phyloP scores from a whole-genome alignment of 2,329 filamentous ascomycete species.

The Fusarium nisikadoi region DNA sequence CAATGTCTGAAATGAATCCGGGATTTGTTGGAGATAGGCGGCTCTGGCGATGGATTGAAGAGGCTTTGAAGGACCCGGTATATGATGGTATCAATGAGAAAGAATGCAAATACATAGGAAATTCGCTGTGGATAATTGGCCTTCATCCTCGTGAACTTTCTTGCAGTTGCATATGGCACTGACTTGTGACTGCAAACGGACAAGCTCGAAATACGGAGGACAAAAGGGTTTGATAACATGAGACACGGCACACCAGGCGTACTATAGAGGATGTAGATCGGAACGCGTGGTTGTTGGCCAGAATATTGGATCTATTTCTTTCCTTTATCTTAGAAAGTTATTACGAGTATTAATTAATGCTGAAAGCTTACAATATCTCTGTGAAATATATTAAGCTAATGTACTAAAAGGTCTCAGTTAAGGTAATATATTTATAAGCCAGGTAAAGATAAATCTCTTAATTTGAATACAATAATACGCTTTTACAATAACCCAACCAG shows the following conservation, averaged over 20 bases:
- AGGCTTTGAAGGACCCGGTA: neutral
- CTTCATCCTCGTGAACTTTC: neutral
- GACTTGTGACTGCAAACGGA: neutral
- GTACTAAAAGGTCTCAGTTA: no score
- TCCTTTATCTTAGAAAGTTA: no score
- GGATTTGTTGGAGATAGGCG: neutral
- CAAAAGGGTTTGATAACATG: neutral
- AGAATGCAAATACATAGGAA: accelerated
- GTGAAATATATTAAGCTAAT: no score
- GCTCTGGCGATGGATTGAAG: neutral
- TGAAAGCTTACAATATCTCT: no score
- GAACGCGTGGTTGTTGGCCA: neutral
- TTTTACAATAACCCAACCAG: no score
- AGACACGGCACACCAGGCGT: accelerated
- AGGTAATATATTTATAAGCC: no score
- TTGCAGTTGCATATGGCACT: no score
- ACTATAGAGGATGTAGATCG: accelerated
- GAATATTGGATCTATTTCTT: neutral
- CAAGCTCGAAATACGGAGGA: neutral
- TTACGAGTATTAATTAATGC: no score
- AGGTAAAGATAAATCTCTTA: no score
- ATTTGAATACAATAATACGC: no score
- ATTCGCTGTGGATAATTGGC: neutral
- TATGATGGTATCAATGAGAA: neutral
- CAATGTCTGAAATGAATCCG: neutral